Percentiles rank a stretch among this genome's conserved stretches.
Conservation (phyloP, 2,329 filamentous ascomycete species). For the Hymenoscyphus infarciens region DNA sequence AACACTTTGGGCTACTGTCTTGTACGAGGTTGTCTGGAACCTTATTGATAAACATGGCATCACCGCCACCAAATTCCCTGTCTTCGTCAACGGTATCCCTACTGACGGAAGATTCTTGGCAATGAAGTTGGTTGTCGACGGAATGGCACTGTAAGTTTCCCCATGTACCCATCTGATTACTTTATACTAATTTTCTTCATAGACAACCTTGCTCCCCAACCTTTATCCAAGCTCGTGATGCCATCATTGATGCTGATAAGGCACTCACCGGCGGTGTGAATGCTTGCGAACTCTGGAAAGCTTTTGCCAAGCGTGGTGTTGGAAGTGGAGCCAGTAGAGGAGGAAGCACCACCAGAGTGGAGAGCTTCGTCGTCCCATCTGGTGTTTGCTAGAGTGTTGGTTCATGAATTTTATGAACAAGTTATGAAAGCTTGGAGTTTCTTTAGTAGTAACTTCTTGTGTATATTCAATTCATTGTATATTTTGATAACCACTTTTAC, state of each 20-base stretch:
- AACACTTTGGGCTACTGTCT: constrained; percentile 48
- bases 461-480: background rate
- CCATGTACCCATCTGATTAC: background rate
- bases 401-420: background rate
- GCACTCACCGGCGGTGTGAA: constrained; percentile 50
- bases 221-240: constrained; percentile 50
- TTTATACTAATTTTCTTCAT: background rate
- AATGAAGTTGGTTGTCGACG: constrained; percentile 45
- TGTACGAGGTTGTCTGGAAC: constrained; percentile 58
- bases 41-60: constrained; percentile 54
- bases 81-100: constrained; percentile 44
- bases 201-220: constrained; percentile 53
- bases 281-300: constrained; percentile 50
- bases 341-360: constrained; percentile 7
- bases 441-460: background rate
- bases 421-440: background rate
- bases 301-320: constrained; percentile 55
- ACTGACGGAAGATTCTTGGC: constrained; percentile 47
- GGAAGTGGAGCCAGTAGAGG: constrained; percentile 33
- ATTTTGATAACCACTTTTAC: background rate
- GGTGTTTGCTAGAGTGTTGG: constrained; percentile 9
- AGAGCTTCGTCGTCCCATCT: constrained; percentile 14
- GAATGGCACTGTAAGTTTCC: constrained; percentile 43
- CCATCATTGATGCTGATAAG: constrained; percentile 53
- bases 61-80: constrained; percentile 42